phyloP scores from a whole-genome alignment of 805 yeast species.

The Brettanomyces anomalus region DNA sequence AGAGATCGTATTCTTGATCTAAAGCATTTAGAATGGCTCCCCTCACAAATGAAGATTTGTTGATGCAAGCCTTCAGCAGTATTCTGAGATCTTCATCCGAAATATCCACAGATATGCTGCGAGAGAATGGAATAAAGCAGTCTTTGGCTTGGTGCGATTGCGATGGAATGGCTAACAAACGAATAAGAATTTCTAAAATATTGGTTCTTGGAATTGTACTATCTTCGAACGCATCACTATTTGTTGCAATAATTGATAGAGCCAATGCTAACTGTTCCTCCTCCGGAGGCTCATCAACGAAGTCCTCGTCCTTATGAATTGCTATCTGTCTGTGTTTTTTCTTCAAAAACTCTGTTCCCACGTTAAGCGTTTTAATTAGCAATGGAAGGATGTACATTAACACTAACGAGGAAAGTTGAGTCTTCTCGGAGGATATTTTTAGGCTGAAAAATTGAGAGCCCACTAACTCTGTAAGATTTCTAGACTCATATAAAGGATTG shows the following conservation, averaged over 20 bases:
- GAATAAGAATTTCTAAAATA: conserved; percentile 52
- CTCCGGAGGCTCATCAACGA: conserved; percentile 74
- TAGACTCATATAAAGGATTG: conserved; percentile 38
- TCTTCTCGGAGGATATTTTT: conserved; percentile 65
- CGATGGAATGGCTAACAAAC: conserved; percentile 62
- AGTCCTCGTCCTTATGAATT: conserved; percentile 48
- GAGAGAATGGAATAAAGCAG: conserved; percentile 69
- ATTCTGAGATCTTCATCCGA: conserved; percentile 47
- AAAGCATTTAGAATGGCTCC: conserved; percentile 72
- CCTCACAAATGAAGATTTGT: conserved; percentile 65
- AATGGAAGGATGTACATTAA: conserved; percentile 72
- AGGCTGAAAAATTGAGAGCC: conserved; percentile 67
- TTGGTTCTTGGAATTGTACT: conserved; percentile 59
- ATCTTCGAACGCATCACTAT: conserved; percentile 61
- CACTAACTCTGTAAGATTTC: conserved; percentile 43
- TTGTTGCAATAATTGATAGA: conserved; percentile 62
- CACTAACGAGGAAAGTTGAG: conserved; percentile 58
- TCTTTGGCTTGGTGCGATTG: conserved; percentile 80
- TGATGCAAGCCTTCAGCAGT: conserved; percentile 46
- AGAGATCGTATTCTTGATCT: conserved; percentile 72
- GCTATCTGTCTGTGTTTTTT: conserved; percentile 41
- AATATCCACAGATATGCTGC: conserved; percentile 59
- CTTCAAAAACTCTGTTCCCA: conserved; percentile 50
- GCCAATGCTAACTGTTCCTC: conserved; percentile 80
- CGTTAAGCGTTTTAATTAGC: conserved; percentile 55